A percentile compares a stretch with the other conserved stretches of the same genome.
Evolutionary conservation across 2,329 filamentous ascomycete species (phyloP).

Genomic region (Fusarium devonianum): DNA sequence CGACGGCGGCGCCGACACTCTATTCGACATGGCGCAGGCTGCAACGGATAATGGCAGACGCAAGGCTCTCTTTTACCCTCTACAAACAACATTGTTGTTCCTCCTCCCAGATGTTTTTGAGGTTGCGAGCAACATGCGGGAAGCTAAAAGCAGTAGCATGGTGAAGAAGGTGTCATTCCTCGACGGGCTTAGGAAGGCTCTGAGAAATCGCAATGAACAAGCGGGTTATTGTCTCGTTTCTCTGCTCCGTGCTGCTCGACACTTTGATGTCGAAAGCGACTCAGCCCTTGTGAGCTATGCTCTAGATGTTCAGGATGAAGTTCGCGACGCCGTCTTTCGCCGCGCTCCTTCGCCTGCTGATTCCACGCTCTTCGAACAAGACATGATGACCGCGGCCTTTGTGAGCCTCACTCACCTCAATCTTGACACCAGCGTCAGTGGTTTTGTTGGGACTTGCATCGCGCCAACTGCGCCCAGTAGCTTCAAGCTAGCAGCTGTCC

Average conservation of each 20-base stretch:
- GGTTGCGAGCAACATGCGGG: slow-evolving; percentile 71
- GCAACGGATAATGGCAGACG: slow-evolving; percentile 65
- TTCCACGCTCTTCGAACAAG: slow-evolving; percentile 63
- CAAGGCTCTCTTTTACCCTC: slow-evolving; percentile 64
- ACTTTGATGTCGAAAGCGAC: slow-evolving; percentile 70
- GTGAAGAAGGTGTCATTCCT: slow-evolving; percentile 72
- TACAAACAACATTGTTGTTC: slow-evolving; percentile 69
- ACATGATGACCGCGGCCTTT: slow-evolving; percentile 71
- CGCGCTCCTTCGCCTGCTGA: slow-evolving; percentile 57
- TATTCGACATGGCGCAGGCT: slow-evolving; percentile 73
- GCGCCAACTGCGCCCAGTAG: slow-evolving; percentile 61
- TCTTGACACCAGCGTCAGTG: slow-evolving; percentile 64
- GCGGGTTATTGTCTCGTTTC: slow-evolving; percentile 71
- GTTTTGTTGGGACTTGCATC: slow-evolving; percentile 64
- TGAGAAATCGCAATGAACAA: slow-evolving; percentile 70
- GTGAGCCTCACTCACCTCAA: slow-evolving; percentile 70
- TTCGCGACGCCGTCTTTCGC: slow-evolving; percentile 70
- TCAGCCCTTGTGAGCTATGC: slow-evolving; percentile 71
- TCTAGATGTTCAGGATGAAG: slow-evolving; percentile 73
- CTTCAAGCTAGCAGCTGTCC: slow-evolving; percentile 69
- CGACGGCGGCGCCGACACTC: slow-evolving; percentile 70
- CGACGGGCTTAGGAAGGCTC: slow-evolving; percentile 67
- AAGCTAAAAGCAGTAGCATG: slow-evolving; percentile 67
- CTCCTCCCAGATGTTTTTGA: slow-evolving; percentile 74
- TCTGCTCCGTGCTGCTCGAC: slow-evolving; percentile 67